Base-by-base conservation (phyloP, 176 grass and related monocot species). In the Typha latifolia region DNA sequence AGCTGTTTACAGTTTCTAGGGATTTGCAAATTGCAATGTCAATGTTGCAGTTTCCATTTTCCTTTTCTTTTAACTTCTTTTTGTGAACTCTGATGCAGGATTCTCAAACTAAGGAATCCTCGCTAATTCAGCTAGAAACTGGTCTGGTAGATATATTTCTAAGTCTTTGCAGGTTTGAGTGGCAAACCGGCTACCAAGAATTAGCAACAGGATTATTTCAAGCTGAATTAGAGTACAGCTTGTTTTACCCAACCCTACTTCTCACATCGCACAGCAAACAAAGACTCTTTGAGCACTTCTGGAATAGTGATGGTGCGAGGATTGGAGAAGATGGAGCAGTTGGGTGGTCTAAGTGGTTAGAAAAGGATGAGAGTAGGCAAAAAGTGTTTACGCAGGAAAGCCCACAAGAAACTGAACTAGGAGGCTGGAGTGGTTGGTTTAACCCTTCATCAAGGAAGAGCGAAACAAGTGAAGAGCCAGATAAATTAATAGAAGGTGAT, bases 351-450 rank as follows among this genome's bases (percentile, higher is more conserved):
- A 81, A 57, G 14, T 97, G 93, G 93, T 85, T 97, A 64, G 80
- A 72, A 72, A 91, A 91, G 73, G 93, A 97, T 47, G 93, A 97
- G 70, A 86, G 53, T 73, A 80, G 83, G 67, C 67, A 86, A 71
- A 84, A 81, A 26, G 31, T 86, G 63, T 50, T 24, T 77, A 62
- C 78, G 34, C 82, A 91, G 77, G 85, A 84, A 79, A 86, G 51
- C 22, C 51, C 78, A 62, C 71, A 89, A 72, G 82, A 96, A 48
- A 68, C 62, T 66, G 88, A 97, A 76, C 70, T 49, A 20, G 85
- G 93, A 48, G 76, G 77, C 32, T 97, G 93, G 93, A 91, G 77
- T 82, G 93, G 93, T 72, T 97, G 93, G 93, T 97, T 91, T 89
- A 81, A 97, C 68, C 82, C 83, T 75, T 79, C 66, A 71, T 21